Evolutionary conservation across 768 basidiomycete genomes (phyloP).

Genomic region (Gloeostereum incarnatum): DNA sequence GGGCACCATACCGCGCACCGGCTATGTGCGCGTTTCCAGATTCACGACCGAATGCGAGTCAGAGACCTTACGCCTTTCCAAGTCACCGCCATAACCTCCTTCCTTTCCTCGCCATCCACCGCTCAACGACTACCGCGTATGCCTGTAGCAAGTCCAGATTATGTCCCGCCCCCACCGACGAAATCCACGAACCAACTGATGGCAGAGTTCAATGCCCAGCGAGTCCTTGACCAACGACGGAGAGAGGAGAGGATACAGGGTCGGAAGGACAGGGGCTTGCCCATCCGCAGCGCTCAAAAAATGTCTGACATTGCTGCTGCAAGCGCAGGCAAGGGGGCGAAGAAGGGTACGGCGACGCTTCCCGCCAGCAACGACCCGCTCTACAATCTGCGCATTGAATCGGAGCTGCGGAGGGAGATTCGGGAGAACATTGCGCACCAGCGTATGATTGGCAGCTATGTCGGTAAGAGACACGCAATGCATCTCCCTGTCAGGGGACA

Average conservation of each 20-base stretch:
- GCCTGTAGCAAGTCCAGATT: constrained; percentile 52
- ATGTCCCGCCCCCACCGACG: constrained; percentile 36
- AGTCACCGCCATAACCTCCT: constrained; percentile 86
- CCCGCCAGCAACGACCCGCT: constrained; percentile 44
- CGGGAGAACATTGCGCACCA: constrained; percentile 91
- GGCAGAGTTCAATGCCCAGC: constrained; percentile 24
- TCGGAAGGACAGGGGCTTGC: constrained; percentile 8
- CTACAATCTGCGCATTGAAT: constrained; percentile 74
- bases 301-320: too few species aligned
- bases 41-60: constrained; percentile 80
- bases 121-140: constrained; percentile 55
- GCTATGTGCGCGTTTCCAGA: constrained; percentile 86
- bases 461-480: constrained; percentile 91
- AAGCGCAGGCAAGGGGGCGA: too few species aligned
- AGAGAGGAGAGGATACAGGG: constrained; percentile 20
- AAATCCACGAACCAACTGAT: constrained; percentile 29
- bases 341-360: constrained; percentile 6
- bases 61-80: constrained; percentile 78
- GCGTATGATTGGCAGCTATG: constrained; percentile 89
- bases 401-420: constrained; percentile 73
- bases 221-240: constrained; percentile 11
- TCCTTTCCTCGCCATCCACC: constrained; percentile 84
- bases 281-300: too few species aligned
- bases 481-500: constrained; percentile 91
- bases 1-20: constrained; percentile 66